These are phyloP conservation scores for Tritrichomonas musculus DNA, from an alignment of 208 protist species.

Conservation along the genomic window DNA sequence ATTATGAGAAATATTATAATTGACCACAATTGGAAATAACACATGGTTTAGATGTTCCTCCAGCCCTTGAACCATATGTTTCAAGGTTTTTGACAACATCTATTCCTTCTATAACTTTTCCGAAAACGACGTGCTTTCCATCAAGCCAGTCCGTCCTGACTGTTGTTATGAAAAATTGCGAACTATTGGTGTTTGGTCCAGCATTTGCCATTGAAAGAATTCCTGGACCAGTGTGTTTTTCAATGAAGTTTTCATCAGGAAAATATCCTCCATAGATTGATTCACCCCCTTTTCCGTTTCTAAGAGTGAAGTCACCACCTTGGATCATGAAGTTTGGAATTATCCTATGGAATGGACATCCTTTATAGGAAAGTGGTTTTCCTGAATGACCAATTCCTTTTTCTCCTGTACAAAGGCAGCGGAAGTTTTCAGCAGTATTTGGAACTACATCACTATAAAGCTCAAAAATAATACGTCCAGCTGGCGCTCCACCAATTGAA, in stretches of 20 bases:
- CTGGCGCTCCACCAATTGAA: constrained; percentile 45
- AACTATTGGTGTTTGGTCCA: constrained; percentile 56
- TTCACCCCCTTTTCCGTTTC: constrained; percentile 66
- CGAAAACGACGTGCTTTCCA: constrained; percentile 56
- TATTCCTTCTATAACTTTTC: constrained; percentile 51
- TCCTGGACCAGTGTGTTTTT: constrained; percentile 61
- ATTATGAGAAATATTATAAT: no score
- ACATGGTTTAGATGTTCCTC: neutral
- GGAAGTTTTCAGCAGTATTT: constrained; percentile 58
- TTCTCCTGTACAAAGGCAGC: constrained; percentile 56
- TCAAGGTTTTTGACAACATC: constrained; percentile 49
- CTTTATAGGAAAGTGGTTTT: constrained; percentile 68
- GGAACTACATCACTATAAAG: constrained; percentile 47
- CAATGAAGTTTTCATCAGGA: constrained; percentile 76
- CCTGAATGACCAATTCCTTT: constrained; percentile 34
- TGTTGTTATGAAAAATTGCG: constrained; percentile 58
- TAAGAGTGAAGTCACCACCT: constrained; percentile 71
- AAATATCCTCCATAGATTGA: constrained; percentile 44
- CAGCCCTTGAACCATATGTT: constrained; percentile 2
- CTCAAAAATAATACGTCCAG: constrained; percentile 52
- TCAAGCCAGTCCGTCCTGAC: constrained; percentile 40
- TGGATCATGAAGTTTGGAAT: no score
- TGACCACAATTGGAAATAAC: neutral
- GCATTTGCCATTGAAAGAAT: constrained; percentile 60
- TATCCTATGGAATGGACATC: constrained; percentile 74